Percentiles rank a stretch among this genome's conserved stretches.
These are phyloP conservation scores for Pharnaceum exiguum DNA, from an alignment of 148 eudicot genomes.

Conservation along the genomic window DNA sequence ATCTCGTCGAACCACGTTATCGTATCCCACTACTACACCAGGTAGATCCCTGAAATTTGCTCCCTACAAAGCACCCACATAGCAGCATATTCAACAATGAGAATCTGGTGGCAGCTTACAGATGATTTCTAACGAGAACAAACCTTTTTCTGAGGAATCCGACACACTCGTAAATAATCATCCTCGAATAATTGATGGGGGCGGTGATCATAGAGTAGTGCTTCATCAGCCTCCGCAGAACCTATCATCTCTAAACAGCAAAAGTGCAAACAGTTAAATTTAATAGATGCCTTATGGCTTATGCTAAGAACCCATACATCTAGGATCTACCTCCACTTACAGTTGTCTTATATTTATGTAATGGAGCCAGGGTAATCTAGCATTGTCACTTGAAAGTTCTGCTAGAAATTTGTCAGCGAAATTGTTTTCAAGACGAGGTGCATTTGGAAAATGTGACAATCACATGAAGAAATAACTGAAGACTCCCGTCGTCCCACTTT, in stretches of 20 bases:
- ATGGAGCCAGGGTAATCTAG: too few species aligned
- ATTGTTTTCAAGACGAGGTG: too few species aligned
- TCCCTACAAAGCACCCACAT: conserved; percentile 45
- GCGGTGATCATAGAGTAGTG: conserved; percentile 69
- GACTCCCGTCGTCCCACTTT: too few species aligned
- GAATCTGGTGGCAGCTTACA: not conserved
- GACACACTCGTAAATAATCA: conserved; percentile 65
- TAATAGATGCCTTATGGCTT: not conserved
- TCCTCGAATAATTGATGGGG: conserved; percentile 57
- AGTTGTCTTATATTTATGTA: too few species aligned
- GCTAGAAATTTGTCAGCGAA: too few species aligned
- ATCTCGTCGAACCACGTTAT: conserved; percentile 72
- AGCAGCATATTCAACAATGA: not conserved
- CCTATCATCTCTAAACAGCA: conserved; percentile 33
- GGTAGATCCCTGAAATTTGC: conserved; percentile 91
- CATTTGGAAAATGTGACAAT: too few species aligned
- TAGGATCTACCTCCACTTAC: not conserved
- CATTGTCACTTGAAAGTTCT: too few species aligned
- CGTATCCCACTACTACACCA: conserved; percentile 65
- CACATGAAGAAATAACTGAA: too few species aligned
- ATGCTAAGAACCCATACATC: not conserved
- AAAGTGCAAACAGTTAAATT: not conserved
- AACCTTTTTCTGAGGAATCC: conserved; percentile 76
- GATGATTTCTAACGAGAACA: not conserved
- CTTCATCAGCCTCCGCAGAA: conserved; percentile 17